Conservation (phyloP, 495 filamentous ascomycete genomes). For the Talaromyces adpressus region DNA sequence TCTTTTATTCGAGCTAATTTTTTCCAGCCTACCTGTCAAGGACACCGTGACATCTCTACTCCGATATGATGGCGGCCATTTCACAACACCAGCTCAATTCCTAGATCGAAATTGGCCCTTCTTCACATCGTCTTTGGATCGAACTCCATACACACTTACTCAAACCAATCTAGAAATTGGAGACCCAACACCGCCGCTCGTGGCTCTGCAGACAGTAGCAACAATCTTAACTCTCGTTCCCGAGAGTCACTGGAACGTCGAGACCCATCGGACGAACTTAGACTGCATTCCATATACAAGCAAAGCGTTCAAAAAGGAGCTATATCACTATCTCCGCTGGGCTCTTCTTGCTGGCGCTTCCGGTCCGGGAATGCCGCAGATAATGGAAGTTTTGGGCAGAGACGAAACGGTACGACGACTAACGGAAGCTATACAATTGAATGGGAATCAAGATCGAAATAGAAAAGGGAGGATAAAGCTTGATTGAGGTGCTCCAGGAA, state of each 20-base stretch:
- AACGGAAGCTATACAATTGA: conserved; percentile 32
- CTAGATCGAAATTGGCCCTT: conserved; percentile 54
- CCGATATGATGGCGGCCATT: conserved; percentile 54
- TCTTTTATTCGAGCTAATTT: background rate
- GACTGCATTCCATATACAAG: conserved; percentile 14
- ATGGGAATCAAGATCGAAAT: background rate
- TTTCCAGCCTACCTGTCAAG: background rate
- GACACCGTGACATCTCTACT: conserved; percentile 45
- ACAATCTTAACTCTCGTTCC: conserved; percentile 34
- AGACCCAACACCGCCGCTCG: conserved; percentile 15
- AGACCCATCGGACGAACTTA: conserved; percentile 26
- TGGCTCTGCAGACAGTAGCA: conserved; percentile 31
- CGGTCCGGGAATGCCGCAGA: conserved; percentile 52
- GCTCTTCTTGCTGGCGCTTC: conserved; percentile 49
- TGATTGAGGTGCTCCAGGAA: background rate
- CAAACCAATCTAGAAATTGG: conserved; percentile 9
- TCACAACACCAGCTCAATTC: conserved; percentile 50
- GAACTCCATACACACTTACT: conserved; percentile 23
- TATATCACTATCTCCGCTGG: conserved; percentile 60
- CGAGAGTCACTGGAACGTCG: conserved; percentile 26
- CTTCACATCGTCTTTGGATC: conserved; percentile 43
- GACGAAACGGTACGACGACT: conserved; percentile 52
- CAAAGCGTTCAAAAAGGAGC: conserved; percentile 34
- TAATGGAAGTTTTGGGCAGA: conserved; percentile 57
- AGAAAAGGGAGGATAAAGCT: background rate